Conservation (phyloP, 306 rosid genomes). For the Corylus avellana region DNA sequence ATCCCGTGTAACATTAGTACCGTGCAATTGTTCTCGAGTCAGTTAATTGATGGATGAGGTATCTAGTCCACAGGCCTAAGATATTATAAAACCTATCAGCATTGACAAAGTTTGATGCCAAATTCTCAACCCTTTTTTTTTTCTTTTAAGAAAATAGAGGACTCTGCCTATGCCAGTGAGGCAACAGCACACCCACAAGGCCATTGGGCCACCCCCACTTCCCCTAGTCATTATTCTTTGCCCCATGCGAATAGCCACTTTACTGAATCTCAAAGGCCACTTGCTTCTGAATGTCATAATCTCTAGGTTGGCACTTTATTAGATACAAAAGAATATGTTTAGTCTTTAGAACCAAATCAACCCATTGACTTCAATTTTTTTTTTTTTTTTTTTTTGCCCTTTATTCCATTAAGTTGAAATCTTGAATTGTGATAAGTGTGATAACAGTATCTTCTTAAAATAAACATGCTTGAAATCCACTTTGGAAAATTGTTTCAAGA, state of each 20-base stretch:
- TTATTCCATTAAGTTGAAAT: background rate
- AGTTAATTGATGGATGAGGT: too few relatives aligned
- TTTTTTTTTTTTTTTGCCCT: background rate
- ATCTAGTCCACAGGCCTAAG: too few relatives aligned
- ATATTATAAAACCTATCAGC: background rate
- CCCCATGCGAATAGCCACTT: constrained; percentile 34
- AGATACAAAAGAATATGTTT: background rate
- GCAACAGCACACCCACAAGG: constrained; percentile 29
- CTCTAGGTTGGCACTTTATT: constrained; percentile 29
- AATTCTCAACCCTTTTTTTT: constrained; percentile 19
- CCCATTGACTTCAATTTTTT: constrained; percentile 22
- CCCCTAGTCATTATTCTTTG: constrained; percentile 37
- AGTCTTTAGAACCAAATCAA: constrained; percentile 30
- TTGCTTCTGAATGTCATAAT: constrained; percentile 27
- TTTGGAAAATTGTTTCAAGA: too few relatives aligned
- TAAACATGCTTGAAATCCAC: too few relatives aligned
- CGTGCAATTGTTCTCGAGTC: too few relatives aligned
- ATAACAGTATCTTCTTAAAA: too few relatives aligned
- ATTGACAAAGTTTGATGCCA: constrained; percentile 23
- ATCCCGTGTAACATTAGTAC: background rate
- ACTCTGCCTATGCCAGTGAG: constrained; percentile 12
- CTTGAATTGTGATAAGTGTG: too few relatives aligned
- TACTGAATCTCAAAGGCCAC: background rate
- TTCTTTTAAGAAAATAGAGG: constrained; percentile 23
- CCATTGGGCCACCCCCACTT: constrained; percentile 22